Conservation (phyloP, 1,139 yeast species). For the Geotrichum restrictum region DNA sequence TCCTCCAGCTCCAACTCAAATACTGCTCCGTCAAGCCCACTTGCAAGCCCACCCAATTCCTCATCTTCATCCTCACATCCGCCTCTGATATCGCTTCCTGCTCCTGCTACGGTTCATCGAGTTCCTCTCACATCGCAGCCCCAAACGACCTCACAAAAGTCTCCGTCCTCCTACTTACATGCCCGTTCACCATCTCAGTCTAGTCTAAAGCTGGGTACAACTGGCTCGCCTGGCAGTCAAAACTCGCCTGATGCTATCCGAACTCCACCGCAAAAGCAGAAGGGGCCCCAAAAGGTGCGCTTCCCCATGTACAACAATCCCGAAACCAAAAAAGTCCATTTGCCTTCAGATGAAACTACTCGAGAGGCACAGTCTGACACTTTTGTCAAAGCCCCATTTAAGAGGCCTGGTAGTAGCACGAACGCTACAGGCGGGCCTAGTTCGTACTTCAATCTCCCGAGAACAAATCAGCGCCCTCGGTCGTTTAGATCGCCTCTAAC, state of each 20-base stretch:
- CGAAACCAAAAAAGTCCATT: conserved; percentile 27
- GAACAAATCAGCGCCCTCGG: neutral
- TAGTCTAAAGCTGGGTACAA: conserved; percentile 1
- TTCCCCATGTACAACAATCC: conserved; percentile 35
- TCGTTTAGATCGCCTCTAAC: conserved; percentile 5
- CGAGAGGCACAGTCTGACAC: conserved; percentile 5
- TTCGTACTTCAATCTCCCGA: conserved; percentile 2
- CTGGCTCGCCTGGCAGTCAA: neutral
- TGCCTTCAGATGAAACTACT: conserved; percentile 30
- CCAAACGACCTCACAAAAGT: too few relatives aligned
- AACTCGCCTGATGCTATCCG: conserved; percentile 4
- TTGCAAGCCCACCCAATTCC: too few relatives aligned
- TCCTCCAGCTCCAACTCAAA: too few relatives aligned
- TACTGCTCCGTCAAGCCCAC: neutral
- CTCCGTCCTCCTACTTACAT: too few relatives aligned
- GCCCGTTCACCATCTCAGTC: neutral
- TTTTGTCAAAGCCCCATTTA: neutral
- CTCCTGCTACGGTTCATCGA: conserved; percentile 2
- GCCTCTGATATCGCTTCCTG: neutral
- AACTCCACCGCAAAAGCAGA: conserved; percentile 4
- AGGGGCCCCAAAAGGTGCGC: conserved; percentile 31
- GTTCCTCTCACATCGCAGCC: conserved; percentile 6
- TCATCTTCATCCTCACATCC: neutral
- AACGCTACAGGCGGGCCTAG: too few relatives aligned
- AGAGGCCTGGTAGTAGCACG: too few relatives aligned